These are phyloP conservation scores for Amanita muscaria DNA, from an alignment of 768 basidiomycete species.

Conservation along the genomic window DNA sequence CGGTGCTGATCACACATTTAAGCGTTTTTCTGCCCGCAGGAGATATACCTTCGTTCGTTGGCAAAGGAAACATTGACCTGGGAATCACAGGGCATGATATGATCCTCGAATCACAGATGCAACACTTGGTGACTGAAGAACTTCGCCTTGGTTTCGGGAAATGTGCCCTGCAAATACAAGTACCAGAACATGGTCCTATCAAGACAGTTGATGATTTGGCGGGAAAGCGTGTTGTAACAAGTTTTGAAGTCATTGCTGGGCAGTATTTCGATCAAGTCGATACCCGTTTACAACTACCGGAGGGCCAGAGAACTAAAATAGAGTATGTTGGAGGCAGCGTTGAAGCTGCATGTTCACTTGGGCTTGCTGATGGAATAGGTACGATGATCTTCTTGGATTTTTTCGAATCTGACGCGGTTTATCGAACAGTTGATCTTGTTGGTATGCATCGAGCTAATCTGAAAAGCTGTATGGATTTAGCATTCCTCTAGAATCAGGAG, in stretches of 20 bases:
- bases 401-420: background rate
- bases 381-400: conserved; percentile 8
- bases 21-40: conserved; percentile 95
- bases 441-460: conserved; percentile 38
- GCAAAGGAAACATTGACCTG: conserved; percentile 92
- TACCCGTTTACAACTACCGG: conserved; percentile 38
- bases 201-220: conserved; percentile 72
- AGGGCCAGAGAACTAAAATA: conserved; percentile 62
- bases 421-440: conserved; percentile 77
- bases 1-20: conserved; percentile 6
- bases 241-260: conserved; percentile 83
- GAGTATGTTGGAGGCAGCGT: conserved; percentile 98
- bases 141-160: conserved; percentile 89
- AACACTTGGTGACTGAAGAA: conserved; percentile 65
- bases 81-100: conserved; percentile 99
- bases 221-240: conserved; percentile 90
- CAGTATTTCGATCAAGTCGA: conserved; percentile 71
- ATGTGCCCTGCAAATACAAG: conserved; percentile 84
- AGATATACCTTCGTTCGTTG: conserved; percentile 98
- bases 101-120: conserved; percentile 84
- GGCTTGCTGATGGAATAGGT: conserved; percentile 96
- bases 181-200: conserved; percentile 66
- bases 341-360: conserved; percentile 94
- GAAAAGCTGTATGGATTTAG: background rate
- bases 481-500: conserved; percentile 73